Evolutionary conservation across 257 asterid genomes (phyloP).

Genomic region (Forsythia suspensa): DNA sequence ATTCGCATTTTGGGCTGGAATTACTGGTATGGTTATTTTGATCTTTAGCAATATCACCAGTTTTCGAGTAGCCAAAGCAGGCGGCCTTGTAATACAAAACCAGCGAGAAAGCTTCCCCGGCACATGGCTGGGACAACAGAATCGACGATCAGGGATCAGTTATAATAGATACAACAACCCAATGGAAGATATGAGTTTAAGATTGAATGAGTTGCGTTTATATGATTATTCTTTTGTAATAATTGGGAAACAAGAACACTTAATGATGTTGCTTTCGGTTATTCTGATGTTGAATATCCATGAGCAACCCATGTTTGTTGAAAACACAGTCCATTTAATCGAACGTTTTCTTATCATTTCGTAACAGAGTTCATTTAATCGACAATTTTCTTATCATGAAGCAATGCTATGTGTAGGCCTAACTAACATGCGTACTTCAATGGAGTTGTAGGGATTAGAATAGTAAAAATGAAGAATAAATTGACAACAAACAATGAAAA

Average conservation of each 20-base stretch:
- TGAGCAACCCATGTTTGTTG: no score
- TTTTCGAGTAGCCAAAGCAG: conserved; percentile 75
- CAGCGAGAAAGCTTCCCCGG: conserved; percentile 49
- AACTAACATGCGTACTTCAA: no score
- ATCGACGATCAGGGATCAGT: conserved; percentile 9
- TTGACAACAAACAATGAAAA: no score
- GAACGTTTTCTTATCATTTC: no score
- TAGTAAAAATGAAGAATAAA: no score
- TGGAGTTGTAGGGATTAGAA: no score
- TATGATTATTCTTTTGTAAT: conserved; percentile 35
- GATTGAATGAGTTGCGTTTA: conserved; percentile 31
- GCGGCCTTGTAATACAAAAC: conserved; percentile 50
- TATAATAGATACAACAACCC: conserved; percentile 21
- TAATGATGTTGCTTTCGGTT: background rate
- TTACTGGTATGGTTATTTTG: conserved; percentile 51
- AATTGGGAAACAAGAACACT: background rate
- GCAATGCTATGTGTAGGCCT: no score
- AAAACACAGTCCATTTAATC: no score
- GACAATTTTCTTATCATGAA: no score
- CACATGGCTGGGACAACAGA: conserved; percentile 26
- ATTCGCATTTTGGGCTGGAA: conserved; percentile 53
- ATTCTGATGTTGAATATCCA: background rate
- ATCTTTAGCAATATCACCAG: conserved; percentile 78
- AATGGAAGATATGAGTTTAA: conserved; percentile 37
- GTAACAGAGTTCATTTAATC: no score